Evolutionary conservation across 179 eudicot species (phyloP), one percentile per base, ranked within the genome.

Genomic region (Beta macrorhiza): DNA sequence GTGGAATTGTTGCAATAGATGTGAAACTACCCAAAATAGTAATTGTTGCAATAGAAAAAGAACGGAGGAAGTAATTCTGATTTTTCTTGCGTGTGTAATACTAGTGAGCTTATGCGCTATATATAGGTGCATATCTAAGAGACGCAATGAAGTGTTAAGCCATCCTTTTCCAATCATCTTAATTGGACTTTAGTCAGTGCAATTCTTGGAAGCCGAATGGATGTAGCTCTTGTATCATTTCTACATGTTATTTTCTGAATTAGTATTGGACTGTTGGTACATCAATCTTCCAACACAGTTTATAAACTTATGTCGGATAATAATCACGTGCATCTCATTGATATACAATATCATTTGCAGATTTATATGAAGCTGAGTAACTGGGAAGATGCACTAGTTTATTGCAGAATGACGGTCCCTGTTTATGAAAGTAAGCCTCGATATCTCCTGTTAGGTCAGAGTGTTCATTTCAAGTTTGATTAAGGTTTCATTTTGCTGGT

Each of bases 311-410:
- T 70, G 1, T 70, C 19, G 25, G 8, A 49, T 49, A n/a, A 17
- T 42, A 32, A 15, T 14, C 6, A 69, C 22, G 7, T 52, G 76
- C 61, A 20, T 15, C 13, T 29, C 8, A 6, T 29, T 5, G 1
- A 32, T 74, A 49, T 56, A 72, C 37, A 47, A 71, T 49, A 20
- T 74, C 63, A n/a, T 83, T 42, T 81, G 59, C 84, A 95, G 99
- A 85, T 93, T 82, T 88, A 74, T 49, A 92, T 93, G 98, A 97
- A 95, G 87, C 87, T 92, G 78, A 86, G 86, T 67, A 84, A 86
- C 77, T 95, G 99, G 99, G 81, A 87, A 61, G 90, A 89, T 68
- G 99, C 97, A 65, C 85, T 93, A 15, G 77, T 65, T n/a, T 92
- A 81, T 84, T 92, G 95, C 89, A 91, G 87, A 81, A 74, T 89